These are phyloP conservation scores for Sporothrix brunneoviolacea DNA, from an alignment of 2,329 filamentous ascomycete species.

Conservation along the genomic window DNA sequence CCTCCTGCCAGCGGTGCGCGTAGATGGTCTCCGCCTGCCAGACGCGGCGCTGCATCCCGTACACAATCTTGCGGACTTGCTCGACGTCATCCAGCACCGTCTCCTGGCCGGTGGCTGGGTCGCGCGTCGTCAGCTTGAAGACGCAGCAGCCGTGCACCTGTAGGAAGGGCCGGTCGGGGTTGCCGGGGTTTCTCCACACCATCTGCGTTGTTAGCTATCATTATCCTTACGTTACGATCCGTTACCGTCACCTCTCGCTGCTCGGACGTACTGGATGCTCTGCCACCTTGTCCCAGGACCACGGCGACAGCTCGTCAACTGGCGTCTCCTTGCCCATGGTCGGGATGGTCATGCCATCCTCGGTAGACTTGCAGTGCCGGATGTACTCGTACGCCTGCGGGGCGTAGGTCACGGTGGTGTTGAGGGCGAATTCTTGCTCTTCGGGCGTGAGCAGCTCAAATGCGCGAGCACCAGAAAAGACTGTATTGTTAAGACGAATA, in stretches of 20 bases:
- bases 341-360: constrained; percentile 16
- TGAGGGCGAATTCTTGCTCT: constrained; percentile 15
- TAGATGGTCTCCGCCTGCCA: constrained; percentile 58
- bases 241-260: too few species aligned
- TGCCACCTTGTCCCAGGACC: constrained; percentile 17
- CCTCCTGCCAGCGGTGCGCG: constrained; percentile 68
- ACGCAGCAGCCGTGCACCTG: constrained; percentile 18
- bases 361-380: constrained; percentile 38
- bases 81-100: constrained; percentile 18
- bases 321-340: constrained; percentile 11
- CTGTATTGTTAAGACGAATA: too few species aligned
- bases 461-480: constrained; percentile 15
- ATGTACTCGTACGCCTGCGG: constrained; percentile 18
- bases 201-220: constrained; percentile 28
- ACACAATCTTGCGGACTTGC: constrained; percentile 10
- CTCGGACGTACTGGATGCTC: constrained; percentile 17
- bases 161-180: constrained; percentile 12
- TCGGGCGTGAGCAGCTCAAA: constrained; percentile 16
- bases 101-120: constrained; percentile 5
- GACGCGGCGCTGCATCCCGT: constrained; percentile 13
- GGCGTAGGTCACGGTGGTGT: constrained; percentile 16
- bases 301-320: constrained; percentile 4
- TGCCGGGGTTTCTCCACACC: constrained; percentile 69
- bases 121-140: constrained; percentile 12
- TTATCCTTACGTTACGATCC: too few species aligned